Evolutionary conservation across 495 filamentous ascomycete genomes (phyloP).

Genomic region (Glonium stellatum): DNA sequence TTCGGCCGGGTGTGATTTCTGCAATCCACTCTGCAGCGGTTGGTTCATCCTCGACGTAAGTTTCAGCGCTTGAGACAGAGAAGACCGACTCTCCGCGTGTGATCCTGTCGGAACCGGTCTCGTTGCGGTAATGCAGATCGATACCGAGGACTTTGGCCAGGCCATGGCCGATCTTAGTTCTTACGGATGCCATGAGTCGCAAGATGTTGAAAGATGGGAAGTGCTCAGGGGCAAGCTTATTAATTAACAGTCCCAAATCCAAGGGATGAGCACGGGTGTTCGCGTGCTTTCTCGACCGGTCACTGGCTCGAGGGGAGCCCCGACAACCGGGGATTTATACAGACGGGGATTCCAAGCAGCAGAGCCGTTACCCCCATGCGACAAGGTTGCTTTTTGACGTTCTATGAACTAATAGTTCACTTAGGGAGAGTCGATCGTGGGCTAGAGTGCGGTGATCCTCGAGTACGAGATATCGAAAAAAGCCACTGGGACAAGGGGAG

Average conservation of each 20-base stretch:
- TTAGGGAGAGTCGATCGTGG: not conserved
- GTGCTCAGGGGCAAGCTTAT: constrained; percentile 2
- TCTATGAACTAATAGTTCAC: not conserved
- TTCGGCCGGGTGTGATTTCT: constrained; percentile 51
- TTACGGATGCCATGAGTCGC: constrained; percentile 36
- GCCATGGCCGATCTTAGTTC: constrained; percentile 57
- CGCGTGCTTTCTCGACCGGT: not conserved
- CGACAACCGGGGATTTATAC: not conserved
- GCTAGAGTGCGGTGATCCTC: not conserved
- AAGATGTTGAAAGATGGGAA: not conserved
- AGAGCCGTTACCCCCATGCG: not conserved
- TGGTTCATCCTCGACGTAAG: constrained; percentile 79
- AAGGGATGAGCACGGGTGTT: not conserved
- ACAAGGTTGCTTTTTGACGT: not conserved
- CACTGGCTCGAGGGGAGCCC: not conserved
- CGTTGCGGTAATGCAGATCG: constrained; percentile 56
- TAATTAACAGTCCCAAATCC: not conserved
- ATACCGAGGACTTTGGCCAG: constrained; percentile 80
- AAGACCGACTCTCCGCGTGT: constrained; percentile 72
- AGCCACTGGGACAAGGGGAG: not conserved
- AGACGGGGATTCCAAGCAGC: not conserved
- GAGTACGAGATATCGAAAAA: not conserved
- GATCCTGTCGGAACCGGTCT: constrained; percentile 45
- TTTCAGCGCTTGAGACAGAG: constrained; percentile 67
- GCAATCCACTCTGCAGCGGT: constrained; percentile 64